Evolutionary conservation across 2,329 filamentous ascomycete genomes (phyloP), one percentile per base, ranked within the genome.

Genomic region (Alternaria triticimaculans): DNA sequence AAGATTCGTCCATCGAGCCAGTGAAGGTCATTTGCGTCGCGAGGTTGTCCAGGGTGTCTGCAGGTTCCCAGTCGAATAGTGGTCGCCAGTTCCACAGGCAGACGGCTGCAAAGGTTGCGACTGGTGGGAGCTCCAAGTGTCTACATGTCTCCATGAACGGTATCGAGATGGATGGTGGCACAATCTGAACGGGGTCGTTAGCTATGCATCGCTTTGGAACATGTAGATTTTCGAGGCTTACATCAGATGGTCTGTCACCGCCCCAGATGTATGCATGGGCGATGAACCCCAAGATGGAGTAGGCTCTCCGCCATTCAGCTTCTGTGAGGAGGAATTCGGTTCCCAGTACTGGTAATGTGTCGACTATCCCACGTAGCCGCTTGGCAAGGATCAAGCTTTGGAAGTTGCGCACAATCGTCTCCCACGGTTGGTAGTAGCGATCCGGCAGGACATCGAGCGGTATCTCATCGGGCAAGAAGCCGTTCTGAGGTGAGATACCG

Each of bases 41-140:
- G 60, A 99, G 86, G 73, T 99, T 98, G 75, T 96, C 90, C 49
- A 98, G 86, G 67, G 89, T 89, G 75, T 96, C 93, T 61, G 96
- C 88, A 37, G 88, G 87, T 79, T 97, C 94, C 66, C 93, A 88
- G 63, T 89, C 83, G 76, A 98, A 97, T 58, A 98, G 87, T 0
- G 94, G 93, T 80, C 94, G 95, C 85, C 94, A 98, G 82, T 99
- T 99, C 96, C 96, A 99, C 25, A 99, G 86, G 69, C 93, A 95
- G 5, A 97, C 85, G 8, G 91, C 93, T 7, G 96, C 93, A 78
- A 97, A 99, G 18, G 95, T 97, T 51, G 95, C 96, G 26, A 99
- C 95, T 1, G 94, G 92, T 7, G 93, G 94, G 25, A 99, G 85
- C 75, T 98, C 92, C 18, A 99, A 87, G 65, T 89, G 88, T 48